Base-by-base conservation (phyloP, 1,139 yeast genomes). In the Blastobotrys proliferans region DNA sequence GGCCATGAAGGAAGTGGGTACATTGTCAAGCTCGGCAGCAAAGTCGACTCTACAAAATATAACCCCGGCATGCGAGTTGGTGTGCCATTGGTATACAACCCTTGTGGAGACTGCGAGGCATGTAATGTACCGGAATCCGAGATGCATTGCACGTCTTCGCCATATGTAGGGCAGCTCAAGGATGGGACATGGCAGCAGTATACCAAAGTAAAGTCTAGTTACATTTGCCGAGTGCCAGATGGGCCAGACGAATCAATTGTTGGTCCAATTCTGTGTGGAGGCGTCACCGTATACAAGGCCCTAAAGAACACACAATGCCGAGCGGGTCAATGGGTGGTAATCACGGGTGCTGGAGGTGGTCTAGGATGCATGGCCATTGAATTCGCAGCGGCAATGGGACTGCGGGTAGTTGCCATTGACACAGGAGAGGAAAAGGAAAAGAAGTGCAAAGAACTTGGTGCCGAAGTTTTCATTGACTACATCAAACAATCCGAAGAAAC, bases 311-410 rank as follows among this genome's bases (percentile, higher is more conserved):
- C 86, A 43, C 66, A 70, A 33, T 69, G 78, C 54, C 63, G 61
- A 44, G 76, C 86, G 33, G 88, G 87, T 54, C 76, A 81, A 58
- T 79, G 84, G 82, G 83, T 81, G 47, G 81, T 81, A 51, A 71
- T 81, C 54, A 77, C 84, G 46, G 88, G 90, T 63, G 87, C 87
- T 39, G 83, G 79, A 55, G 90, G 90, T 65, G 90, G 88, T 50
- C 72, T 82, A 57, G 90, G 90, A 49, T 73, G 86, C 19, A 67
- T 82, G 50, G 87, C 85, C 44, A 72, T 82, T 52, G 87, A 82
- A 64, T 82, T 79, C 66, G 87, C 87, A 44, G 72, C 69, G 57
- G 86, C 86, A 46, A 76, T 81, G 82, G 88, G 88, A 51, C 72
- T 69, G 62, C 71, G 85, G 60, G 85, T 80, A 45, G 52, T 81